A percentile compares a stretch with the other conserved stretches of the same genome.
phyloP scores from a whole-genome alignment of 805 yeast genomes.

The Candida nemodendra region DNA sequence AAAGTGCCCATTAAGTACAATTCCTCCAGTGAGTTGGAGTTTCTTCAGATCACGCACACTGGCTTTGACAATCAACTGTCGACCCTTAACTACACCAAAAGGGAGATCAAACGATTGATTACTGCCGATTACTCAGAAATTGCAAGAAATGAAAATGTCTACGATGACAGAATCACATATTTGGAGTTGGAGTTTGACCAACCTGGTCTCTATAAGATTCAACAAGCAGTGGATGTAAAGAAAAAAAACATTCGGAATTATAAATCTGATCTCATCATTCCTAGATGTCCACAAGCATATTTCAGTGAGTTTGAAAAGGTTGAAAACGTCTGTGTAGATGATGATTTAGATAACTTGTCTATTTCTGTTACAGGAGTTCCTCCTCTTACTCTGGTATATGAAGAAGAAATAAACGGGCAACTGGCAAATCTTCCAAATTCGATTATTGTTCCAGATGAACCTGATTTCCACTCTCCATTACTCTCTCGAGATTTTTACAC shows the following conservation, averaged over 20 bases:
- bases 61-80: constrained; percentile 52
- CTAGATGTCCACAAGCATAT: constrained; percentile 75
- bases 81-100: constrained; percentile 52
- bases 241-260: constrained; percentile 57
- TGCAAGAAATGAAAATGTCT: constrained; percentile 13
- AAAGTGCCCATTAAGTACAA: constrained; percentile 76
- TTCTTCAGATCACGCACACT: constrained; percentile 60
- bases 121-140: constrained; percentile 26
- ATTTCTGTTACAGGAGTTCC: constrained; percentile 72
- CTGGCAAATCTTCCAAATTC: constrained; percentile 29
- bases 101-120: constrained; percentile 46
- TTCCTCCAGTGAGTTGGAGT: constrained; percentile 70
- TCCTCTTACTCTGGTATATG: constrained; percentile 63
- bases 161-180: constrained; percentile 48
- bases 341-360: constrained; percentile 40
- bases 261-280: constrained; percentile 61
- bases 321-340: constrained; percentile 64
- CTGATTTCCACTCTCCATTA: constrained; percentile 48
- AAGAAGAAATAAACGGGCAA: constrained; percentile 41
- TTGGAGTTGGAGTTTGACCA: constrained; percentile 60
- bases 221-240: constrained; percentile 59
- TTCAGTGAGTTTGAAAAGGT: constrained; percentile 38
- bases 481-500: constrained; percentile 32
- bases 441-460: constrained; percentile 42
- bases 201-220: constrained; percentile 78